These are phyloP conservation scores for Trichophyton equinum DNA, from an alignment of 2,329 filamentous ascomycete genomes.

Conservation along the genomic window DNA sequence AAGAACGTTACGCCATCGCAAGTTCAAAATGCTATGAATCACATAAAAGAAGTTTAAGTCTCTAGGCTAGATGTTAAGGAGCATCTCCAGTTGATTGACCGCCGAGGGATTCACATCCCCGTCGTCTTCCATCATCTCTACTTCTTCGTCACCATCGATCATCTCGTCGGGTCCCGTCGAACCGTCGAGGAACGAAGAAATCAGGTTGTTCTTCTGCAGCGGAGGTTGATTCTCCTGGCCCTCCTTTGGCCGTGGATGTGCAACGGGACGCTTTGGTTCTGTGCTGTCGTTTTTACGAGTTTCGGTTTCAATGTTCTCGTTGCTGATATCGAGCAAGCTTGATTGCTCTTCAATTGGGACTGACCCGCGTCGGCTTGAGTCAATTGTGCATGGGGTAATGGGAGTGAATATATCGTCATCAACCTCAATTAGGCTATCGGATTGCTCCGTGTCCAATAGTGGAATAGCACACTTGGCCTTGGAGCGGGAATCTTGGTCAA, in stretches of 20 bases:
- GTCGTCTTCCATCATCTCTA: constrained; percentile 10
- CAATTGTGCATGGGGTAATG: neutral
- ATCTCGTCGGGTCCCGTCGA: neutral
- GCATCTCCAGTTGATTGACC: constrained; percentile 8
- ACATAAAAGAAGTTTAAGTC: neutral
- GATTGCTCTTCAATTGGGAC: neutral
- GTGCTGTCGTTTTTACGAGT: neutral
- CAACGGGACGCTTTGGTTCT: neutral
- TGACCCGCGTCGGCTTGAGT: neutral
- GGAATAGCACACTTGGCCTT: neutral
- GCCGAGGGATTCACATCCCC: constrained; percentile 10
- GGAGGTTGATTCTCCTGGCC: neutral
- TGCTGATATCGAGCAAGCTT: constrained; percentile 6
- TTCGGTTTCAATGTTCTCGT: neutral
- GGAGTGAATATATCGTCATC: neutral
- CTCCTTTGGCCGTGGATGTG: neutral
- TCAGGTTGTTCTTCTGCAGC: neutral
- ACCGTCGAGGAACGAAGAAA: neutral
- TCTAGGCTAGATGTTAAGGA: constrained; percentile 8
- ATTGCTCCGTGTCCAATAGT: neutral
- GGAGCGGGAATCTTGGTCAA: neutral
- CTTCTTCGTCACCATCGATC: neutral
- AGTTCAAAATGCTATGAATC: neutral
- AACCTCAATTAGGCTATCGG: constrained; percentile 1
- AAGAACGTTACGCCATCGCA: neutral